Percentiles rank a stretch among this genome's conserved stretches.
phyloP scores from a whole-genome alignment of 768 basidiomycete species.

The Strobilomyces confusus region DNA sequence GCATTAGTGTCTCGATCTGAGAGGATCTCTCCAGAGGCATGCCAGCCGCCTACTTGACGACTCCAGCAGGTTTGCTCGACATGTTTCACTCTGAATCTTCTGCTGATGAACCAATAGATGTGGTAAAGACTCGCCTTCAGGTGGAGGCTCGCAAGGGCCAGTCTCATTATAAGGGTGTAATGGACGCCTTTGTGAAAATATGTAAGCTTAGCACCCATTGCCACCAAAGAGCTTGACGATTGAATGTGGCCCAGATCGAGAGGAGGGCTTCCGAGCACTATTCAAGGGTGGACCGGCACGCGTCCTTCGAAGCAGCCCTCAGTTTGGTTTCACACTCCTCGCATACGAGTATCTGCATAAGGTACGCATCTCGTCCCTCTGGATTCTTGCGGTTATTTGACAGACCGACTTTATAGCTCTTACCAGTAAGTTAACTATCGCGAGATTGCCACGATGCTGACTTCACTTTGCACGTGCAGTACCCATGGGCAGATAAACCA shows the following conservation, averaged over 20 bases:
- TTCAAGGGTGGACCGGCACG: constrained; percentile 93
- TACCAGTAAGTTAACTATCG: constrained; percentile 26
- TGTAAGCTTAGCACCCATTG: constrained; percentile 46
- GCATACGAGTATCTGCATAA: constrained; percentile 73
- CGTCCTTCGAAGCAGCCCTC: constrained; percentile 81
- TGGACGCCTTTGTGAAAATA: constrained; percentile 88
- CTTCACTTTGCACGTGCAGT: constrained; percentile 40
- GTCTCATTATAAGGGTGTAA: constrained; percentile 84
- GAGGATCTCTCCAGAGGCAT: constrained; percentile 65
- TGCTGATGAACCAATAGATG: constrained; percentile 52
- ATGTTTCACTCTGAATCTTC: constrained; percentile 1
- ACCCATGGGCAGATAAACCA: constrained; percentile 74
- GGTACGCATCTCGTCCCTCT: constrained; percentile 32
- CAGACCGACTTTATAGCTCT: constrained; percentile 20
- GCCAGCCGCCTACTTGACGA: constrained; percentile 94
- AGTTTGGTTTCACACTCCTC: constrained; percentile 92
- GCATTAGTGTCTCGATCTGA: constrained; percentile 26
- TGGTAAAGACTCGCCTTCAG: constrained; percentile 95
- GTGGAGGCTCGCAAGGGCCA: constrained; percentile 90
- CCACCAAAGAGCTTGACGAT: constrained; percentile 8
- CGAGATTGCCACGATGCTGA: constrained; percentile 6
- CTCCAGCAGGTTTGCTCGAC: constrained; percentile 67
- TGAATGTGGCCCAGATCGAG: constrained; percentile 50
- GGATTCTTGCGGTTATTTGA: background rate
- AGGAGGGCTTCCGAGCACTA: constrained; percentile 85